These are phyloP conservation scores for Apophysomyces elegans DNA, from an alignment of 371 early-diverging fungal genomes.

Conservation along the genomic window DNA sequence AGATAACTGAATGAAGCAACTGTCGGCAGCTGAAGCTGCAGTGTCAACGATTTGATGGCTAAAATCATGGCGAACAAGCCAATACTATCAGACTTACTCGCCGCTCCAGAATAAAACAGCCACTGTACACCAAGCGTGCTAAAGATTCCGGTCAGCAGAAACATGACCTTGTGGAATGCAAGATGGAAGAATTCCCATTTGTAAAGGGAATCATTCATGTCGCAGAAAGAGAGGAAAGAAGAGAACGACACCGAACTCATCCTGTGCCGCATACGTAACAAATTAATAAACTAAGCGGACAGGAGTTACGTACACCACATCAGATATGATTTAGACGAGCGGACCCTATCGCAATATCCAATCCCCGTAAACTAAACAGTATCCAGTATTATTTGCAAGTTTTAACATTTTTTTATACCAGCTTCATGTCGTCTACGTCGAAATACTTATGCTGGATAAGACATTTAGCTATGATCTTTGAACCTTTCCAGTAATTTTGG, in stretches of 20 bases:
- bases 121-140: conserved; percentile 66
- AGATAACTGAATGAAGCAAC: conserved; percentile 58
- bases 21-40: conserved; percentile 48
- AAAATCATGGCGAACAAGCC: not conserved
- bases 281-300: not conserved
- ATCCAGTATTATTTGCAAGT: no score
- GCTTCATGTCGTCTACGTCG: no score
- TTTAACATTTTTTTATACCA: no score
- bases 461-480: no score
- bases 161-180: conserved; percentile 55
- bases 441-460: no score
- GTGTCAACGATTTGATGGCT: not conserved
- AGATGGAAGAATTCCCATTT: conserved; percentile 24
- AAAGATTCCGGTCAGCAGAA: conserved; percentile 59
- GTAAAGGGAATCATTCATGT: not conserved
- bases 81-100: conserved; percentile 48
- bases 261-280: not conserved
- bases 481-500: no score
- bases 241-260: not conserved
- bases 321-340: no score
- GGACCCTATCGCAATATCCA: no score
- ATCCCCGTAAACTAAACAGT: no score
- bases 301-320: no score
- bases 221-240: not conserved
- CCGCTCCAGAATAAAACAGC: conserved; percentile 70